phyloP scores from a whole-genome alignment of 2,329 filamentous ascomycete species.

The Ophiostoma sp. region DNA sequence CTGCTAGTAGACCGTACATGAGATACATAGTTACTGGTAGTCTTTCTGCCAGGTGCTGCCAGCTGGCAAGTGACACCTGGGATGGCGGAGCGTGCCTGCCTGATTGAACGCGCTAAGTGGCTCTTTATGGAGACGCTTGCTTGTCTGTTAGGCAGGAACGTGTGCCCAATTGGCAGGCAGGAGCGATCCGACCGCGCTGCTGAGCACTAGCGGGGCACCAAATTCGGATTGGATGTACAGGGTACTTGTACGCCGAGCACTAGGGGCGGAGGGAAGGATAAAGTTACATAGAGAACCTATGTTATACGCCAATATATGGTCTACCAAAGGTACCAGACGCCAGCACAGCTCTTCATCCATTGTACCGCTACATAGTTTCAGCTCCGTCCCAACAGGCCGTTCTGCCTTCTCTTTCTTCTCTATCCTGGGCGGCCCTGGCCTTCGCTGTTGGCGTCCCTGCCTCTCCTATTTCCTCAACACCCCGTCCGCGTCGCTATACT shows the following conservation, averaged over 20 bases:
- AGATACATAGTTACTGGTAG: too few relatives aligned
- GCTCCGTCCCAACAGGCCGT: constrained; percentile 5
- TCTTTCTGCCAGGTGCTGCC: constrained; percentile 15
- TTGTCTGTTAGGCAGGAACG: background rate
- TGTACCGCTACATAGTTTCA: background rate
- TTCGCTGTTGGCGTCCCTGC: background rate
- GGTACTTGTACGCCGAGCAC: background rate
- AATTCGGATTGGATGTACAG: background rate
- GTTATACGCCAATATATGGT: background rate
- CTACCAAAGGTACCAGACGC: background rate
- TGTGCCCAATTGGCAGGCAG: constrained; percentile 19
- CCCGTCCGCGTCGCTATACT: background rate
- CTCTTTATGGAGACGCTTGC: constrained; percentile 1
- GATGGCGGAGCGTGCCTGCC: background rate
- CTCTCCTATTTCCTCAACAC: constrained; percentile 14
- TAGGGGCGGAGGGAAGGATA: background rate
- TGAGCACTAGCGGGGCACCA: constrained; percentile 2
- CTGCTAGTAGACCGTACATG: background rate
- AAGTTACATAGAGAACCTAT: background rate
- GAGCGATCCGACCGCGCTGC: constrained; percentile 19
- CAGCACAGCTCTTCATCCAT: background rate
- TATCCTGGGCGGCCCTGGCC: background rate
- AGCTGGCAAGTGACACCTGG: constrained; percentile 14
- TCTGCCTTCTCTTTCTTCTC: background rate
- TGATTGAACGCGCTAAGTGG: background rate